Conservation (phyloP, 2,329 filamentous ascomycete genomes). For the Anthostomella pinea region DNA sequence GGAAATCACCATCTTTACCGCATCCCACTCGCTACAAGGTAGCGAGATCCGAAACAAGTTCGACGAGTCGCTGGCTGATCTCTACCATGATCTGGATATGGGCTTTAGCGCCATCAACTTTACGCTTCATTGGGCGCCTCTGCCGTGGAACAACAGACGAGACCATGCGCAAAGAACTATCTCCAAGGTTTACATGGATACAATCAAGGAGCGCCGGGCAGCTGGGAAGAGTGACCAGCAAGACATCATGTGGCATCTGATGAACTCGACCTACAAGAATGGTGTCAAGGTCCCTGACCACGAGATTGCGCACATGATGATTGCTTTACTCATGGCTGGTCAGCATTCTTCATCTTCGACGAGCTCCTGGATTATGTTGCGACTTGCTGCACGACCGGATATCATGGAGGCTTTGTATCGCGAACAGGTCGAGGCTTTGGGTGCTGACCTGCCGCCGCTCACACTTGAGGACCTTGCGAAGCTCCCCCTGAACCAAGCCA, state of each 20-base stretch:
- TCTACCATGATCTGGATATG: constrained; percentile 89
- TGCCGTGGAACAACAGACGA: constrained; percentile 82
- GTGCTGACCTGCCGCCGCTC: constrained; percentile 70
- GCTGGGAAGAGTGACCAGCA: constrained; percentile 49
- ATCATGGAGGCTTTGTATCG: constrained; percentile 78
- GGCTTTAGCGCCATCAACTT: constrained; percentile 90
- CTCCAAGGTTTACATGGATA: constrained; percentile 77
- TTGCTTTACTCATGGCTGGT: constrained; percentile 86
- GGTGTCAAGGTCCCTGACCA: constrained; percentile 75
- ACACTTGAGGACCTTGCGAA: constrained; percentile 75
- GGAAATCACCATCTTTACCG: constrained; percentile 87
- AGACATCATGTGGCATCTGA: constrained; percentile 90
- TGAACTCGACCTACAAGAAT: constrained; percentile 83
- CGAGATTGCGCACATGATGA: constrained; percentile 91
- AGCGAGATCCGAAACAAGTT: constrained; percentile 78
- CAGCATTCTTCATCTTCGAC: constrained; percentile 87
- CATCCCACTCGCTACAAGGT: constrained; percentile 80
- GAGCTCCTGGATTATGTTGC: constrained; percentile 80
- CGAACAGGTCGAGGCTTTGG: constrained; percentile 75
- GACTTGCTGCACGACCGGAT: constrained; percentile 72
- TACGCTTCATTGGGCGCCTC: constrained; percentile 81
- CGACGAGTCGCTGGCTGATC: constrained; percentile 73
- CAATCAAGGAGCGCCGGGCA: constrained; percentile 69
- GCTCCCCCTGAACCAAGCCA: constrained; percentile 76
- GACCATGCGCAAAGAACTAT: constrained; percentile 79